Evolutionary conservation across 495 filamentous ascomycete species (phyloP).

Genomic region (Xylaria castorea): DNA sequence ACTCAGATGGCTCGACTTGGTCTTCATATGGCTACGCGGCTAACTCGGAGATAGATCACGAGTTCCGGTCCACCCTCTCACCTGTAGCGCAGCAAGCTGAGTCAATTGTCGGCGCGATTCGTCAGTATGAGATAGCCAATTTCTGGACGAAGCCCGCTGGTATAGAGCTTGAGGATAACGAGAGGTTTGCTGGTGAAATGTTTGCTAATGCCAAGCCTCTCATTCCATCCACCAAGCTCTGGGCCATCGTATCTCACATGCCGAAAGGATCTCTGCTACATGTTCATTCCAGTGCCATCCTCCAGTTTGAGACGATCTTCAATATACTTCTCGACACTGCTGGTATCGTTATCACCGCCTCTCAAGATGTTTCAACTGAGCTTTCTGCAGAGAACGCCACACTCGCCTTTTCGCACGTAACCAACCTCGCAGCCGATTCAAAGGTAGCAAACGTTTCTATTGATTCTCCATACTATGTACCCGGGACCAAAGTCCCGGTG

Average conservation of each 20-base stretch:
- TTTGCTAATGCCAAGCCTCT: conserved; percentile 6
- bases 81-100: conserved; percentile 1
- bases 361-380: not conserved
- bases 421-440: not conserved
- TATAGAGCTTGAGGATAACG: not conserved
- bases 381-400: not conserved
- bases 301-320: conserved; percentile 10
- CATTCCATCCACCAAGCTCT: not conserved
- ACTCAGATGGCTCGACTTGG: not conserved
- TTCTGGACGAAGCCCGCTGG: conserved; percentile 5
- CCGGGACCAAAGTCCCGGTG: not conserved
- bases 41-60: not conserved
- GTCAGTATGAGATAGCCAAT: not conserved
- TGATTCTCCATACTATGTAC: not conserved
- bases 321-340: not conserved
- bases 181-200: not conserved
- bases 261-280: conserved; percentile 7
- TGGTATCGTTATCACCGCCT: not conserved
- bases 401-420: not conserved
- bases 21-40: not conserved
- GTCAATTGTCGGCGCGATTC: not conserved
- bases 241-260: not conserved
- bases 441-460: not conserved
- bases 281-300: not conserved
- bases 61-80: not conserved